phyloP scores from a whole-genome alignment of 228 moss, liverwort and hornwort species.

The Sphagnum magellanicum region DNA sequence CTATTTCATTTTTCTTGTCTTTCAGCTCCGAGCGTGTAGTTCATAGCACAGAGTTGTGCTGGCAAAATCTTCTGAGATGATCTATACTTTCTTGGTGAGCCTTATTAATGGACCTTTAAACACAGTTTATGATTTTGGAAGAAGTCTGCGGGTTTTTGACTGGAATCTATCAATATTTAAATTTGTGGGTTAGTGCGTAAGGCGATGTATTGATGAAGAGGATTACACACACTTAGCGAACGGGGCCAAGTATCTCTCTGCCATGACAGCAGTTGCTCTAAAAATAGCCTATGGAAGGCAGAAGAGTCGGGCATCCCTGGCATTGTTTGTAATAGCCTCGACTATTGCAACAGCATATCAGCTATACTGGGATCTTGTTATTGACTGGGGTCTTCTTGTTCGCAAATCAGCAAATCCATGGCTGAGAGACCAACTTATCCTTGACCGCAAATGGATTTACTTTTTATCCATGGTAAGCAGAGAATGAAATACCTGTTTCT shows the following conservation, averaged over 20 bases:
- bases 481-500: not conserved
- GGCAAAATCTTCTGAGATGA: too few relatives aligned
- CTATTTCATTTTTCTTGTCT: too few relatives aligned
- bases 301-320: constrained; percentile 26
- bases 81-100: too few relatives aligned
- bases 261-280: constrained; percentile 63
- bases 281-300: constrained; percentile 48
- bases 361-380: constrained; percentile 84
- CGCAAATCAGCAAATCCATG: constrained; percentile 60
- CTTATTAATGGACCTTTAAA: too few relatives aligned
- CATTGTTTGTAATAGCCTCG: constrained; percentile 41
- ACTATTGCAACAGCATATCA: constrained; percentile 75
- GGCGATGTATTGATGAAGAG: constrained; percentile 68
- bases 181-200: constrained; percentile 36
- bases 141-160: too few relatives aligned
- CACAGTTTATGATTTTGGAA: too few relatives aligned
- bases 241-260: constrained; percentile 83
- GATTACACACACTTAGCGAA: constrained; percentile 73
- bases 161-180: too few relatives aligned
- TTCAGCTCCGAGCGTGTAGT: too few relatives aligned
- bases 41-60: too few relatives aligned
- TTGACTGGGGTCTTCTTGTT: constrained; percentile 86
- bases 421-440: constrained; percentile 79
- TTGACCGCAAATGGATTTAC: constrained; percentile 59
- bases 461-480: constrained; percentile 73